Evolutionary conservation across 75 land plant species (phyloP), one percentile per base, ranked within the genome.

Genomic region (Pseudotsuga menziesii): DNA sequence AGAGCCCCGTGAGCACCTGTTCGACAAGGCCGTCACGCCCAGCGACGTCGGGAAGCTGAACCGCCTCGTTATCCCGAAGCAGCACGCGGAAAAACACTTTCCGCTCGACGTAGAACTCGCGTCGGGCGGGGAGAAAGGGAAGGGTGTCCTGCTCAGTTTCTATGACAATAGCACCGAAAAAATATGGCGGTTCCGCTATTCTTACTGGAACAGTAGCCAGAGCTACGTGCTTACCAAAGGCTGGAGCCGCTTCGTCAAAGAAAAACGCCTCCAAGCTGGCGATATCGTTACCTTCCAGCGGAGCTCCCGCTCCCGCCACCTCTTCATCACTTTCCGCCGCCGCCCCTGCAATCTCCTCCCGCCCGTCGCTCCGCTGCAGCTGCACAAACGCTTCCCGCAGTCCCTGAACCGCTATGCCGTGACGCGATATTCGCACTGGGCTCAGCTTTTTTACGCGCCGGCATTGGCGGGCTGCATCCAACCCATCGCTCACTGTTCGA

Each of bases 191-290:
- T 92, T 92, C 57, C 73, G 94, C 12, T 92, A 92, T 76, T 92
- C 90, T 8, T 92, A 92, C 75, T 92, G 94, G 94, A 90, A 81
- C 36, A 92, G 94, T 60, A 88, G 93, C 86, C 93, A 91, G 61
- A 91, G 93, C 75, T 92, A 77, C 76, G 94, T 90, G 66, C 85
- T 92, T 63, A 88, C 94, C 0, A 90, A 85, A 69, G 95, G 95
- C 16, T 93, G 95, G 94, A 91, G 83, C 77, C 71, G 86, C n/a
- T 93, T 89, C 75, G 93, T 92, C 57, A 92, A 89, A 84, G 93
- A 86, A 35, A 92, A 87, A 78, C 72, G 75, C 5, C 78, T 92
- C 36, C 84, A 79, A 54, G 91, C 87, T 1, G 88, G 84, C 3
- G 95, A 92, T 70, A 74, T 78, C 6, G 80, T 92, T 11, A 83